These are phyloP conservation scores for Calophaca sinica DNA, from an alignment of 306 rosid genomes.

Conservation along the genomic window DNA sequence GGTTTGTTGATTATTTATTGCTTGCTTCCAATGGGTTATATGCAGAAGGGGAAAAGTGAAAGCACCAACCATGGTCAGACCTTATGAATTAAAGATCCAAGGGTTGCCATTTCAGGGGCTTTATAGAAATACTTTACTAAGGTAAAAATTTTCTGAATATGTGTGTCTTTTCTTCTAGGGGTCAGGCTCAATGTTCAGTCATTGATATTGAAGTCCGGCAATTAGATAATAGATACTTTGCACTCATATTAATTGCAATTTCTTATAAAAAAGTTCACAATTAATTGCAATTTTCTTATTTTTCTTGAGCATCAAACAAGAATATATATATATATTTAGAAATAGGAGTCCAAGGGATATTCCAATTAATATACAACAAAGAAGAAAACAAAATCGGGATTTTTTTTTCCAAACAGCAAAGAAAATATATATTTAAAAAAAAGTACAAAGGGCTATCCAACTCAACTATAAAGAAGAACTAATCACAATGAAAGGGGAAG, in stretches of 20 bases:
- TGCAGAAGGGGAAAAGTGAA: slow-evolving; percentile 29
- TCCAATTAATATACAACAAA: too few relatives aligned
- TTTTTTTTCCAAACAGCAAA: too few relatives aligned
- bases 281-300: not conserved
- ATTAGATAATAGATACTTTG: not conserved
- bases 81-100: slow-evolving; percentile 6
- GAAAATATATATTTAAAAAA: too few relatives aligned
- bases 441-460: too few relatives aligned
- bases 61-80: not conserved
- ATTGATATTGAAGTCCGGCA: not conserved
- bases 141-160: slow-evolving; percentile 35
- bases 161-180: not conserved
- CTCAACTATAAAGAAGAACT: too few relatives aligned
- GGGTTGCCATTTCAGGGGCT: not conserved
- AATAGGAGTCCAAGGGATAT: too few relatives aligned
- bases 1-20: slow-evolving; percentile 4
- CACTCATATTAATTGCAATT: not conserved
- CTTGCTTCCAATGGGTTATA: slow-evolving; percentile 21
- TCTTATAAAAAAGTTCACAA: too few relatives aligned
- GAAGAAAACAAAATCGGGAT: too few relatives aligned
- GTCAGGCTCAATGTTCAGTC: not conserved
- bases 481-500: too few relatives aligned
- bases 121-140: slow-evolving; percentile 11
- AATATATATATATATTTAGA: too few relatives aligned
- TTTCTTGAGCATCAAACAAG: too few relatives aligned